Conservation (phyloP, 2,329 filamentous ascomycete species). For the Pseudogymnoascus sp. region DNA sequence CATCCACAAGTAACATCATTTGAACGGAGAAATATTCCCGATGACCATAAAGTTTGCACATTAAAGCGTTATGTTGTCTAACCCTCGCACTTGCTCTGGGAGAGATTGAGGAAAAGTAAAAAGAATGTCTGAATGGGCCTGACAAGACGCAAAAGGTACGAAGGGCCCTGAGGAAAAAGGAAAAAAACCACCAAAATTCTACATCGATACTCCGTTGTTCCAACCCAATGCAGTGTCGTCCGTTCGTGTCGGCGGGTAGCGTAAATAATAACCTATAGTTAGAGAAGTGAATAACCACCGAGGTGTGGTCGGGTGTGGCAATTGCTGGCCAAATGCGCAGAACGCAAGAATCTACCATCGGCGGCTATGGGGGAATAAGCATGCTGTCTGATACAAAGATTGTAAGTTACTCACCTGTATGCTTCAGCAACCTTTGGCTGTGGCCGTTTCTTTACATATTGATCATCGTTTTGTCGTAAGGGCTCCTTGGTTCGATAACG, state of each 20-base stretch:
- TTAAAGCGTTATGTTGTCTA: conserved; percentile 1
- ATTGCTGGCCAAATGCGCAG: neutral
- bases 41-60: neutral
- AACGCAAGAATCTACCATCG: conserved; percentile 29
- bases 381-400: neutral
- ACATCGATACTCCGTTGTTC: neutral
- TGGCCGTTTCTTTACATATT: conserved; percentile 25
- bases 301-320: neutral
- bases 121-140: neutral
- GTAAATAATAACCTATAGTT: neutral
- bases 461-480: conserved; percentile 27
- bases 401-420: conserved; percentile 27
- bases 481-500: conserved; percentile 17
- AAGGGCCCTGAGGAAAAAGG: neutral
- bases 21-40: neutral
- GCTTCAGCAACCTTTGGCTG: conserved; percentile 33
- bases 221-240: neutral
- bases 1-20: neutral
- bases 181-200: conserved; percentile 3
- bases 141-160: neutral
- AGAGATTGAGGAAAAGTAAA: neutral
- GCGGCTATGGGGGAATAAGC: conserved; percentile 21
- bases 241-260: neutral
- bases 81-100: conserved; percentile 7
- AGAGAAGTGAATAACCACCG: neutral